phyloP scores from a whole-genome alignment of 768 basidiomycete genomes.

The Rubroboletus satanas region DNA sequence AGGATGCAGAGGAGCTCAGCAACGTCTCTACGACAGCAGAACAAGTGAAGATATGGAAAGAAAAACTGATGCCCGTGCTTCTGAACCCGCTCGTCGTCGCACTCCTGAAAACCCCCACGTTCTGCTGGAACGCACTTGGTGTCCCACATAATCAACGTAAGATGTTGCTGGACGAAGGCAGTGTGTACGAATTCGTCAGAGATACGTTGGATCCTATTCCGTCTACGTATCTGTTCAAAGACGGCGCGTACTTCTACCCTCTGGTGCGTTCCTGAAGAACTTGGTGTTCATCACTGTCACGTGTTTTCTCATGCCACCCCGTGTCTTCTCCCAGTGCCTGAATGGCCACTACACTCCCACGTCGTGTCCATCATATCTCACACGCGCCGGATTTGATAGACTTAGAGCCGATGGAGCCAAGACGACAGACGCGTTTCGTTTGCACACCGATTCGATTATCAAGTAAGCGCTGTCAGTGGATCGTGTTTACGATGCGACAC shows the following conservation, averaged over 20 bases:
- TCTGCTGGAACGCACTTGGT: slow-evolving; percentile 77
- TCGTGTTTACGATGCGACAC: background rate
- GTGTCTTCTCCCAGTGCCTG: slow-evolving; percentile 29
- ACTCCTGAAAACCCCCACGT: slow-evolving; percentile 39
- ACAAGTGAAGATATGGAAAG: slow-evolving; percentile 61
- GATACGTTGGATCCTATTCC: slow-evolving; percentile 51
- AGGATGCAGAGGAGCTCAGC: slow-evolving; percentile 55
- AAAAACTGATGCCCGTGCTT: slow-evolving; percentile 57
- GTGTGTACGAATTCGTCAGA: slow-evolving; percentile 45
- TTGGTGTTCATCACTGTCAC: background rate
- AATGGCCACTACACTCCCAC: slow-evolving; percentile 53
- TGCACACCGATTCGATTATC: slow-evolving; percentile 70
- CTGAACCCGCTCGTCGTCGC: slow-evolving; percentile 55
- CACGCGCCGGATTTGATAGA: slow-evolving; percentile 52
- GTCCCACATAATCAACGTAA: slow-evolving; percentile 68
- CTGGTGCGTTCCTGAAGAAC: slow-evolving; percentile 33
- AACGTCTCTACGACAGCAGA: slow-evolving; percentile 48
- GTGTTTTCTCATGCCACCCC: background rate
- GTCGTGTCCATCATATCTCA: slow-evolving; percentile 64
- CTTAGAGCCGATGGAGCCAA: slow-evolving; percentile 47
- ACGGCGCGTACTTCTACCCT: slow-evolving; percentile 66
- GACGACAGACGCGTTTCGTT: slow-evolving; percentile 51
- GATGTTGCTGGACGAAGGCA: slow-evolving; percentile 53
- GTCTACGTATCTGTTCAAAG: slow-evolving; percentile 48
- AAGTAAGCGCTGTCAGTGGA: slow-evolving; percentile 40